Evolutionary conservation across 768 basidiomycete species (phyloP).

Genomic region (Hydnum rufescens): DNA sequence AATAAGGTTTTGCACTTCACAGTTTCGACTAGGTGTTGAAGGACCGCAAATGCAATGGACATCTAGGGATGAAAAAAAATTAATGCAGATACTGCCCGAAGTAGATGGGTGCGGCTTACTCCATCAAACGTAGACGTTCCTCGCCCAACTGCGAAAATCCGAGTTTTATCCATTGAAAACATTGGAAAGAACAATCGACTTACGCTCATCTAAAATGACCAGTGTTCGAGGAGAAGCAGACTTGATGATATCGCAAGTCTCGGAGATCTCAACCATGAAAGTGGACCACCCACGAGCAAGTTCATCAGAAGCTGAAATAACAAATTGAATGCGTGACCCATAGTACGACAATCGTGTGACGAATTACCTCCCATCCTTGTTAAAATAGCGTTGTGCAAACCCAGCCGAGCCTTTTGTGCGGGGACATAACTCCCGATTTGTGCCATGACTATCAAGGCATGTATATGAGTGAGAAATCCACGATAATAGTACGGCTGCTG

Average conservation of each 20-base stretch:
- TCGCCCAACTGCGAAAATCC: conserved; percentile 33
- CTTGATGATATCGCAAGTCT: conserved; percentile 77
- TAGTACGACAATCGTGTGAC: not conserved
- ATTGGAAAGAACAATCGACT: conserved; percentile 3
- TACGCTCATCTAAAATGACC: conserved; percentile 58
- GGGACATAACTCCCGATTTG: conserved; percentile 88
- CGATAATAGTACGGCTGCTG: conserved; percentile 10
- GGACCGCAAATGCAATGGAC: conserved; percentile 69
- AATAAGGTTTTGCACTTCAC: conserved; percentile 62
- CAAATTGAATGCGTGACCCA: conserved; percentile 3
- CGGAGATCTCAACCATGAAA: conserved; percentile 94
- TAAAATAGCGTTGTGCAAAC: conserved; percentile 66
- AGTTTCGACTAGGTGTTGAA: conserved; percentile 43
- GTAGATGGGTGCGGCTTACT: conserved; percentile 12
- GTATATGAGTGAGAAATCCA: not conserved
- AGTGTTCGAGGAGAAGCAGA: conserved; percentile 55
- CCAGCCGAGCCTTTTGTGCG: conserved; percentile 47
- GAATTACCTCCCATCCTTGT: conserved; percentile 75
- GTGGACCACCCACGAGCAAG: conserved; percentile 72
- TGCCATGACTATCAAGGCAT: conserved; percentile 28
- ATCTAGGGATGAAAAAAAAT: conserved; percentile 27
- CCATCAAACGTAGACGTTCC: conserved; percentile 92
- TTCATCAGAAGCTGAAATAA: conserved; percentile 72
- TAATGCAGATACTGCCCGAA: conserved; percentile 2
- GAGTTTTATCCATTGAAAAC: conserved; percentile 20